Evolutionary conservation across 306 rosid genomes (phyloP).

Genomic region (Mimosa pudica): DNA sequence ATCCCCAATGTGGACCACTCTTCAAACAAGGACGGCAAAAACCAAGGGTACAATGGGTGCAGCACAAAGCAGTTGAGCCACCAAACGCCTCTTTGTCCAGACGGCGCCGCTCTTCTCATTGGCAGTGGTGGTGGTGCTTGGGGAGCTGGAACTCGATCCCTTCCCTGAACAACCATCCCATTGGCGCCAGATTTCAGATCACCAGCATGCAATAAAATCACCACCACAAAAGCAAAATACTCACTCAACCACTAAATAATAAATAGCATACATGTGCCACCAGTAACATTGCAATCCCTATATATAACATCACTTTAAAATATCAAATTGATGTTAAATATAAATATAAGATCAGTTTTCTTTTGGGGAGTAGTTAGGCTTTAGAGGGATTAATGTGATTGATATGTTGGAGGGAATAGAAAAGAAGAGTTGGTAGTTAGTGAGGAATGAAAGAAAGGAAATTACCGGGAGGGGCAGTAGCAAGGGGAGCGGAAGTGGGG

Average conservation of each 20-base stretch:
- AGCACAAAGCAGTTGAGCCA: slow-evolving; percentile 40
- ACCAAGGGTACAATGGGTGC: slow-evolving; percentile 37
- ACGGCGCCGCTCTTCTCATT: slow-evolving; percentile 45
- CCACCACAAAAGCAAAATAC: too few species aligned
- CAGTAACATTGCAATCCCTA: too few species aligned
- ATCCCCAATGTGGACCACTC: background rate
- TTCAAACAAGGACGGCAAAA: slow-evolving; percentile 42
- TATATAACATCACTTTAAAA: too few species aligned
- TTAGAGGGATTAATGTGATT: too few species aligned
- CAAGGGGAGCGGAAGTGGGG: slow-evolving; percentile 39
- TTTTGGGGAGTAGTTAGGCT: too few species aligned
- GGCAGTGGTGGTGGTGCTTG: slow-evolving; percentile 30
- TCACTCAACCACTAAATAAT: too few species aligned
- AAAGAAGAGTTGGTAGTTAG: too few species aligned
- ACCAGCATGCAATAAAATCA: background rate
- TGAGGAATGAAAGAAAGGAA: too few species aligned
- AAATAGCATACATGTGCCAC: too few species aligned
- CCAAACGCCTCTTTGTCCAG: slow-evolving; percentile 38
- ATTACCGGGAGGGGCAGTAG: slow-evolving; percentile 50
- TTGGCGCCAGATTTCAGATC: background rate
- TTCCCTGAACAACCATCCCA: slow-evolving; percentile 33
- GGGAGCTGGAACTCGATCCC: slow-evolving; percentile 44
- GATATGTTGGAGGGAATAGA: too few species aligned
- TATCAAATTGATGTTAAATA: too few species aligned
- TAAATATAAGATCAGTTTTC: too few species aligned